Base-by-base conservation (phyloP, 208 protist genomes). In the Perkinsela sp. region DNA sequence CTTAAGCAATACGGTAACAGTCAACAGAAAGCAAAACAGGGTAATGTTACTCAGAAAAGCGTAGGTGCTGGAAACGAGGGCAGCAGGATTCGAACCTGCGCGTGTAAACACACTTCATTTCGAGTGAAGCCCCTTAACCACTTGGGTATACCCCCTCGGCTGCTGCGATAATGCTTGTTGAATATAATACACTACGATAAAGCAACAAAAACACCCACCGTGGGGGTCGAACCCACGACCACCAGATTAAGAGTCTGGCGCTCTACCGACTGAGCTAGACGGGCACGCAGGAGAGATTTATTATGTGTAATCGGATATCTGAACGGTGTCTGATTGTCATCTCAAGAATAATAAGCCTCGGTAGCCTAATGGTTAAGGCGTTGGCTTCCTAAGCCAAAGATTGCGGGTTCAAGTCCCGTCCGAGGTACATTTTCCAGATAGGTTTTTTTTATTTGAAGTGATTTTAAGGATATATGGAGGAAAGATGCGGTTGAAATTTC, bases 211-310 rank as follows among this genome's bases (percentile, higher is more conserved):
- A n/a, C n/a, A n/a, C n/a, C n/a, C n/a, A n/a, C n/a, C n/a, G n/a
- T n/a, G n/a, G n/a, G n/a, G n/a, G n/a, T 95, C 91, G 91, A 95
- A 95, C 91, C 91, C 89, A 89, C 90, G 90, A 94, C 91, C 89
- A 93, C 90, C 90, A 84, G 89, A 84, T 94, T 94, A 95, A 94
- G 83, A 93, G 90, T 85, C 87, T 79, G 87, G 89, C 87, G 89
- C 89, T 95, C 90, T 94, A 94, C 89, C 90, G 88, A 93, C 88
- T 93, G 88, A 93, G 88, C 88, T 93, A 94, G 85, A n/a, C n/a
- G n/a, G n/a, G n/a, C n/a, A n/a, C n/a, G n/a, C n/a, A n/a, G n/a
- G n/a, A n/a, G n/a, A n/a, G n/a, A n/a, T n/a, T n/a, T n/a, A n/a
- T n/a, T n/a, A n/a, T n/a, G n/a, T n/a, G n/a, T n/a, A n/a, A n/a